Conservation (phyloP, 2,329 filamentous ascomycete species). For the Ophiosphaerella herpotricha region DNA sequence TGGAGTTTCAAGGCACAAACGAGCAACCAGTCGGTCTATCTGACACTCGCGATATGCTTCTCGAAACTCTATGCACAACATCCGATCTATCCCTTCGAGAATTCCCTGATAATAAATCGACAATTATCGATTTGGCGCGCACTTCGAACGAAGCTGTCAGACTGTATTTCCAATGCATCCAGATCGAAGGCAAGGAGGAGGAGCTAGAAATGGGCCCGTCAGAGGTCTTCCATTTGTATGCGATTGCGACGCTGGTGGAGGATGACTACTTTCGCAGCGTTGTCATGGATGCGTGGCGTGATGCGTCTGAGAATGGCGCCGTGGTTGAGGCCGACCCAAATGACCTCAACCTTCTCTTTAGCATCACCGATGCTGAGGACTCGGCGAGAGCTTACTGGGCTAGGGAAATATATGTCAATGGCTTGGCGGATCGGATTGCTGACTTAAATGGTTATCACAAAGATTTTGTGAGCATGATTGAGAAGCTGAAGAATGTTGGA, state of each 20-base stretch:
- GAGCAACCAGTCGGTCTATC: no score
- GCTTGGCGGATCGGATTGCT: neutral
- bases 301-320: neutral
- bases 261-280: conserved; percentile 1
- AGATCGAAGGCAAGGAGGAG: no score
- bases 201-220: neutral
- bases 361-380: conserved; percentile 2
- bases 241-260: neutral
- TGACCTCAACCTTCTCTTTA: conserved; percentile 1
- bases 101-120: neutral
- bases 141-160: neutral
- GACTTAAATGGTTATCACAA: neutral
- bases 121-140: conserved; percentile 1
- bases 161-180: neutral
- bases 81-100: neutral
- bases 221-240: neutral
- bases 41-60: neutral
- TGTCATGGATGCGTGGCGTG: neutral
- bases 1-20: no score
- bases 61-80: neutral
- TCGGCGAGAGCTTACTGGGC: conserved; percentile 1
- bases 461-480: neutral
- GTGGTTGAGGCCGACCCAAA: neutral
- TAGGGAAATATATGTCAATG: neutral
- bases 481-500: neutral